These are phyloP conservation scores for Rhytidiadelphus loreus DNA, from an alignment of 225 moss, liverwort and hornwort genomes.

Conservation along the genomic window DNA sequence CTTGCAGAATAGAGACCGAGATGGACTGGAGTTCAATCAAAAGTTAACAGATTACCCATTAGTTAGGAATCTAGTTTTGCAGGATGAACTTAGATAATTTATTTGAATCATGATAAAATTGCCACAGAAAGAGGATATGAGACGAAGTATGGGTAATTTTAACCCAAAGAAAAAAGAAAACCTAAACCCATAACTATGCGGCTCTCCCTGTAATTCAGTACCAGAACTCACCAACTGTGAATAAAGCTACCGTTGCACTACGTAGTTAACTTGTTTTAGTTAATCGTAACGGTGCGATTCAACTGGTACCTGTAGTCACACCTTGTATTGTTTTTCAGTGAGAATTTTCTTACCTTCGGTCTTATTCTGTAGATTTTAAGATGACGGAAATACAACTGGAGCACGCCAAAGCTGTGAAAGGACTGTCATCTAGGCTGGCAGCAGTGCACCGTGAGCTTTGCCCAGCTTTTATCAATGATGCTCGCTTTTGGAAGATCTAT, in stretches of 20 bases:
- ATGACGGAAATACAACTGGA: conserved; percentile 60
- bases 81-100: background rate
- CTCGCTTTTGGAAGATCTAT: conserved; percentile 90
- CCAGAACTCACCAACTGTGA: background rate
- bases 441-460: conserved; percentile 80
- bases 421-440: conserved; percentile 51
- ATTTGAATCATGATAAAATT: background rate
- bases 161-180: background rate
- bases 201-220: background rate
- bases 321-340: background rate
- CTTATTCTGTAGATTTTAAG: conserved; percentile 41
- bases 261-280: background rate
- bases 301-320: background rate
- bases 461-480: conserved; percentile 60
- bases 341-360: background rate
- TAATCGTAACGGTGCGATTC: background rate
- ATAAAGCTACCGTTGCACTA: background rate
- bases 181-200: background rate
- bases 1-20: background rate
- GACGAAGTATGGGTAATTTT: background rate
- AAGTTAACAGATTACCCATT: background rate
- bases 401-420: conserved; percentile 61
- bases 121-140: background rate
- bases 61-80: background rate
- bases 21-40: background rate